Evolutionary conservation across 2,329 filamentous ascomycete genomes (phyloP), one percentile per base, ranked within the genome.

Genomic region (Colletotrichum liriopes): DNA sequence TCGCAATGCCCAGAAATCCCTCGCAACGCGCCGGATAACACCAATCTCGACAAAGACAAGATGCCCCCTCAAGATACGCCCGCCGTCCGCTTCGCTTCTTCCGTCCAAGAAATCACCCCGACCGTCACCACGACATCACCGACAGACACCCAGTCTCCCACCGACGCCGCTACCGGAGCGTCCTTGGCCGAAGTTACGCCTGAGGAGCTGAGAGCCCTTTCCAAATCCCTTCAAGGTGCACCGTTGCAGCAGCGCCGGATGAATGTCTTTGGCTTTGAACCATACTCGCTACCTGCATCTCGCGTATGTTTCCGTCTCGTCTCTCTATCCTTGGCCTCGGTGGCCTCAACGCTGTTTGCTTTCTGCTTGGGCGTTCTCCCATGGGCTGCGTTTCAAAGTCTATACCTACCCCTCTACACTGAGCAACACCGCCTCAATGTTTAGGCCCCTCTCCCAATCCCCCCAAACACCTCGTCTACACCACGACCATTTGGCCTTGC

Each of bases 201-300:
- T 23, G 91, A 94, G 68, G 89, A 95, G 78, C 86, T 97, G 68
- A 90, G 89, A 75, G 91, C 91, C 72, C 85, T 98, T 73, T 92
- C 93, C 62, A 90, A 91, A 76, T 92, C 90, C 32, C 85, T 97
- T 35, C 93, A 94, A 75, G 90, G 91, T 74, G 89, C 91, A 58
- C 91, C 92, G 77, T 87, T 98, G 73, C 95, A 98, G 84, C 93
- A 95, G 77, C 89, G 91, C 69, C 91, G 95, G 74, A 90, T 97
- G 86, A 93, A 93, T 79, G 94, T 95, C 79, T 97, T 94, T 83
- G 92, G 93, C 54, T 98, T 95, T 79, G 95, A 98, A 80, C 93
- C 96, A 43, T 92, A 98, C 74, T 98, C 96, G 45, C 87, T 98
- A 64, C 96, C 96, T 47, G 88, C 90, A 41, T 96, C 94, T 56